A percentile compares a stretch with the other conserved stretches of the same genome.
phyloP scores from a whole-genome alignment of 2,329 filamentous ascomycete species.

The Exophiala calicioides region DNA sequence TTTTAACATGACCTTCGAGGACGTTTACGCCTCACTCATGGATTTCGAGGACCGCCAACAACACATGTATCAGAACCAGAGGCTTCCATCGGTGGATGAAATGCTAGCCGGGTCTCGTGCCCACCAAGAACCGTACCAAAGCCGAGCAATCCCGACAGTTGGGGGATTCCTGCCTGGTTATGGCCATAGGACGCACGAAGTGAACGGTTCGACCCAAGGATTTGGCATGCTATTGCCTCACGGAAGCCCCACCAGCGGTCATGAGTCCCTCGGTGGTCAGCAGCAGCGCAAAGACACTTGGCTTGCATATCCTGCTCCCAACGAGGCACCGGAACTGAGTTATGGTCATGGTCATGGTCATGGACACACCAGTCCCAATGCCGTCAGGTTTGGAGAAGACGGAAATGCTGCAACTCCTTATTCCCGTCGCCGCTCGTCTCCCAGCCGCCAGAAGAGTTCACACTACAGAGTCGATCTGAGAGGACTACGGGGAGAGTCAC shows the following conservation, averaged over 20 bases:
- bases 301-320: background rate
- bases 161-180: slow-evolving; percentile 1
- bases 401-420: background rate
- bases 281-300: background rate
- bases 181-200: background rate
- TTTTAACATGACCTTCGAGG: slow-evolving; percentile 26
- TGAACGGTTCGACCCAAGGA: slow-evolving; percentile 4
- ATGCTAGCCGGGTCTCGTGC: too few relatives aligned
- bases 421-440: slow-evolving; percentile 11
- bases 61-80: background rate
- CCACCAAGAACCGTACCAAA: too few relatives aligned
- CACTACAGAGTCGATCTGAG: slow-evolving; percentile 22
- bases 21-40: slow-evolving; percentile 17
- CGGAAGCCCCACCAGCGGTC: background rate
- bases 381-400: slow-evolving; percentile 4
- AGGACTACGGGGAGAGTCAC: slow-evolving; percentile 22
- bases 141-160: too few relatives aligned
- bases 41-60: slow-evolving; percentile 15
- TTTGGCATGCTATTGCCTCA: slow-evolving; percentile 15
- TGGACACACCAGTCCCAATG: background rate
- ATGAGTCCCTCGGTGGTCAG: too few relatives aligned
- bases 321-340: background rate
- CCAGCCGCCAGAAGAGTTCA: slow-evolving; percentile 18
- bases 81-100: too few relatives aligned
- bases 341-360: background rate